These are phyloP conservation scores for Melaleuca alternifolia DNA, from an alignment of 345 rosid genomes.

Conservation along the genomic window DNA sequence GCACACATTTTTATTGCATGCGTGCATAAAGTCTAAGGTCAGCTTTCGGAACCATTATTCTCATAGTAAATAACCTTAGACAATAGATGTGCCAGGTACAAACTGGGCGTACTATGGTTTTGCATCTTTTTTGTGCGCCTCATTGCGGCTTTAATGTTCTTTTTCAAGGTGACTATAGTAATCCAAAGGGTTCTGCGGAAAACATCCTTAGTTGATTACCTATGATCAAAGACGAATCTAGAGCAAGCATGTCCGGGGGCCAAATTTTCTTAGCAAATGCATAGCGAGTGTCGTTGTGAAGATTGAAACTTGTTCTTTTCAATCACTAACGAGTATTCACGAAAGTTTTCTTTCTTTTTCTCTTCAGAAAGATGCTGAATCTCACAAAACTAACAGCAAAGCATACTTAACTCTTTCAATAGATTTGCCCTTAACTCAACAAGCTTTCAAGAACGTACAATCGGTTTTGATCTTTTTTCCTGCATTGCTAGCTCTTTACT, in stretches of 20 bases:
- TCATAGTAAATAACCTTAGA: too few species aligned
- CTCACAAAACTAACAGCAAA: too few species aligned
- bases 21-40: not conserved
- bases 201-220: not conserved
- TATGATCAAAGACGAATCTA: not conserved
- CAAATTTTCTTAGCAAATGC: not conserved
- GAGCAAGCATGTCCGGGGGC: not conserved
- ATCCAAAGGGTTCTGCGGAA: accelerated
- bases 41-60: too few species aligned
- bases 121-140: not conserved
- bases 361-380: not conserved
- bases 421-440: not conserved
- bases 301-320: not conserved
- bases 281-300: not conserved
- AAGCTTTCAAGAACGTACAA: not conserved
- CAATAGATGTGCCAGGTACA: too few species aligned
- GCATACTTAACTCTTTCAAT: not conserved
- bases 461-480: not conserved
- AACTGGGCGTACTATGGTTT: not conserved
- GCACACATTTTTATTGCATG: not conserved
- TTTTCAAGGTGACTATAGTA: not conserved
- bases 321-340: not conserved
- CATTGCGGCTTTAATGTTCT: not conserved
- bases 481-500: not conserved
- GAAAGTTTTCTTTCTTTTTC: not conserved